Evolutionary conservation across 2,329 filamentous ascomycete species (phyloP).

Genomic region (Paraphoma chrysanthemicola): DNA sequence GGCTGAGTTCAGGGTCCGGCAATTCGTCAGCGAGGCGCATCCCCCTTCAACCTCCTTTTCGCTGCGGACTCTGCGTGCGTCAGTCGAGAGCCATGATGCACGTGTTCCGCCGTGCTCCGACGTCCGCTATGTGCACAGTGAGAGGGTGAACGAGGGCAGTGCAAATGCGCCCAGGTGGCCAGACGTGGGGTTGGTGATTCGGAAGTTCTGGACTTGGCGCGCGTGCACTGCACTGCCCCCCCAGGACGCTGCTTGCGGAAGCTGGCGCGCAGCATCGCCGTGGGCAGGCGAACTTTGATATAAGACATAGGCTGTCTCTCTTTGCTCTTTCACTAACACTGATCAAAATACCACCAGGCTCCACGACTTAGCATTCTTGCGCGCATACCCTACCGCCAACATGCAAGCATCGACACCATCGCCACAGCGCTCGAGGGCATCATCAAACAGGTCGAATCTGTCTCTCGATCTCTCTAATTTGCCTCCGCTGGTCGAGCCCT

Average conservation of each 20-base stretch:
- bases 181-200: slow-evolving; percentile 21
- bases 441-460: slow-evolving; percentile 58
- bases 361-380: slow-evolving; percentile 10
- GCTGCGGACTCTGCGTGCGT: slow-evolving; percentile 20
- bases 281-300: slow-evolving; percentile 24
- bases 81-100: slow-evolving; percentile 8
- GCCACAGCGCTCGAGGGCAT: slow-evolving; percentile 43
- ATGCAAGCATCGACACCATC: slow-evolving; percentile 42
- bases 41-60: slow-evolving; percentile 12
- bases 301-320: slow-evolving; percentile 29
- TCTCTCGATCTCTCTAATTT: slow-evolving; percentile 77
- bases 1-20: slow-evolving; percentile 28
- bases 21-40: slow-evolving; percentile 18
- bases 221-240: slow-evolving; percentile 18
- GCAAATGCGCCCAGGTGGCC: slow-evolving; percentile 29
- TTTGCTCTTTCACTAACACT: slow-evolving; percentile 16
- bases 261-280: slow-evolving; percentile 22
- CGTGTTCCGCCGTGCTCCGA: slow-evolving; percentile 34
- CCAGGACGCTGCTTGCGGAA: slow-evolving; percentile 26
- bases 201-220: slow-evolving; percentile 21
- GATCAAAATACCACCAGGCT: slow-evolving; percentile 13
- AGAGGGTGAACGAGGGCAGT: slow-evolving; percentile 32
- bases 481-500: slow-evolving; percentile 73
- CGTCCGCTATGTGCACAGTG: slow-evolving; percentile 18
- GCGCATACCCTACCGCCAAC: slow-evolving; percentile 25